Evolutionary conservation across 2,329 filamentous ascomycete genomes (phyloP).

Genomic region (Penicillium sp.): DNA sequence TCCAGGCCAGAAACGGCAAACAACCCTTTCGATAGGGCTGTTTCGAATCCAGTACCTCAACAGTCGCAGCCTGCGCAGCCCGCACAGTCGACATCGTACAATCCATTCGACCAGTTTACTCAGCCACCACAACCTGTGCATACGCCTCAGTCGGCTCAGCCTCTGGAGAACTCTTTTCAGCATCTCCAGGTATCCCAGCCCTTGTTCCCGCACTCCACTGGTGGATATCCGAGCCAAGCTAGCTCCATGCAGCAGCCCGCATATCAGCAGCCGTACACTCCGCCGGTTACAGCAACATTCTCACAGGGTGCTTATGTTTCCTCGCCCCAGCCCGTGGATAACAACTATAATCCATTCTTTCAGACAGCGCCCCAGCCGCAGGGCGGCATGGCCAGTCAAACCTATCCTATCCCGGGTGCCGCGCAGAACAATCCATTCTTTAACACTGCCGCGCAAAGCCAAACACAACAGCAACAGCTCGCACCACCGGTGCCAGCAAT

Average conservation of each 20-base stretch:
- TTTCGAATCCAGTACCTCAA: slow-evolving; percentile 38
- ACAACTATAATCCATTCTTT: slow-evolving; percentile 46
- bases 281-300: slow-evolving; percentile 39
- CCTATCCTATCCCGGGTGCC: slow-evolving; percentile 24
- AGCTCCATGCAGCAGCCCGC: slow-evolving; percentile 39
- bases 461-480: slow-evolving; percentile 20
- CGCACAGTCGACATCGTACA: slow-evolving; percentile 49
- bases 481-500: slow-evolving; percentile 8
- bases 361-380: slow-evolving; percentile 33
- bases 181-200: slow-evolving; percentile 70
- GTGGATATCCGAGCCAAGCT: slow-evolving; percentile 54
- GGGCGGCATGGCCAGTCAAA: slow-evolving; percentile 23
- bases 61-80: slow-evolving; percentile 13
- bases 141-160: slow-evolving; percentile 20
- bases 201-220: slow-evolving; percentile 75
- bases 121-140: slow-evolving; percentile 23
- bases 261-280: slow-evolving; percentile 45
- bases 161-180: slow-evolving; percentile 70
- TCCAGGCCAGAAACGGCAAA: slow-evolving; percentile 53
- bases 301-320: slow-evolving; percentile 35
- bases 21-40: slow-evolving; percentile 66
- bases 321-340: slow-evolving; percentile 37
- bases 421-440: slow-evolving; percentile 40
- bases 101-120: slow-evolving; percentile 64
- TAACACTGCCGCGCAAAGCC: slow-evolving; percentile 20